Percentiles rank a stretch among this genome's conserved stretches.
Conservation (phyloP, 1,284 basidiomycete species). For the Pascua guehoae region DNA sequence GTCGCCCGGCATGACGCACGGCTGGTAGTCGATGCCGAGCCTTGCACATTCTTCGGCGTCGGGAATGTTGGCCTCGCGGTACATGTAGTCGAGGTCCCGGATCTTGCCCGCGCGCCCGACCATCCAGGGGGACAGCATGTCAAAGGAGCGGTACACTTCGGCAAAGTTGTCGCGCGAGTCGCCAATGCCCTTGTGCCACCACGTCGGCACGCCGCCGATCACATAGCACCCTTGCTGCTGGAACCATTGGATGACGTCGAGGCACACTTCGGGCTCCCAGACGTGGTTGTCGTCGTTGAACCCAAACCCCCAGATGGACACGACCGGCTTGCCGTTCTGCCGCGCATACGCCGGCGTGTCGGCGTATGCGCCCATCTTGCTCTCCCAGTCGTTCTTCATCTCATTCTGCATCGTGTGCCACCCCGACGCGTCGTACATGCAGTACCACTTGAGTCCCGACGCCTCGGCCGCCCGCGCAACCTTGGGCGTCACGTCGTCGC, state of each 20-base stretch:
- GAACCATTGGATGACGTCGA: conserved; percentile 16
- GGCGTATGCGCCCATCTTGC: conserved; percentile 12
- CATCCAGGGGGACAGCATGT: conserved; percentile 22
- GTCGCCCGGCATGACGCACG: conserved; percentile 20
- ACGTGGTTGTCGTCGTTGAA: conserved; percentile 16
- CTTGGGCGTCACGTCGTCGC: conserved; percentile 10
- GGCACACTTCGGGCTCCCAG: conserved; percentile 7
- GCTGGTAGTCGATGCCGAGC: conserved; percentile 17
- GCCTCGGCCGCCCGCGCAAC: conserved; percentile 8
- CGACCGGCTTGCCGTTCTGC: conserved; percentile 19
- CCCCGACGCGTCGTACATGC: conserved; percentile 19
- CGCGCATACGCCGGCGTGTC: conserved; percentile 8
- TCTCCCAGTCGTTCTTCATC: conserved; percentile 14
- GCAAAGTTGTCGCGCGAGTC: conserved; percentile 13
- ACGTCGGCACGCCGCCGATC: conserved; percentile 21
- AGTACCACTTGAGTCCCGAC: conserved; percentile 18
- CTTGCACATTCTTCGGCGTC: conserved; percentile 10
- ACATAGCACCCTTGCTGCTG: conserved; percentile 11
- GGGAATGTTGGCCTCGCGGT: conserved; percentile 4
- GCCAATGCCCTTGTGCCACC: conserved; percentile 11
- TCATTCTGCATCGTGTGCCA: conserved; percentile 13
- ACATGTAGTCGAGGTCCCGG: conserved; percentile 11
- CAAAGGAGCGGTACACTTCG: conserved; percentile 15
- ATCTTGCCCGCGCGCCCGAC: conserved; percentile 16
- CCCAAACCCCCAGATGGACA: conserved; percentile 21